Base-by-base conservation (phyloP, 192 early-diverging fungal species). In the Ambispora gerdemannii region DNA sequence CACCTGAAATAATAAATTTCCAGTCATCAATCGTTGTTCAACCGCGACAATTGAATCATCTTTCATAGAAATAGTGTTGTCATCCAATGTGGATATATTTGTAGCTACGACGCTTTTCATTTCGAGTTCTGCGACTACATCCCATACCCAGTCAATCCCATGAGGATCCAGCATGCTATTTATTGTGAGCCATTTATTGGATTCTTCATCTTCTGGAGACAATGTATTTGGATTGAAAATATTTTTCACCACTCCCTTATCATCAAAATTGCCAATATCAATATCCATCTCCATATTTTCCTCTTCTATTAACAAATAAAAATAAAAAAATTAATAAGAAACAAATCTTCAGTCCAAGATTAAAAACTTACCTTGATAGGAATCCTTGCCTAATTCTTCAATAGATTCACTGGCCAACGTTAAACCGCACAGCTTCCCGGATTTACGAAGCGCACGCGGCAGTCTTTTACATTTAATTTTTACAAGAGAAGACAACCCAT, bases 111-210 rank as follows among this genome's bases (percentile, higher is more conserved):
- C 58, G 6, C 64, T 71, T 3, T 61, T 61, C 27, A 81, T 63
- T 51, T 71, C 31, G 20, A 81, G 43, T n/a, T 74, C 66, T 28
- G 47, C 70, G n/a, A 81, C 58, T 0, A 77, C 72, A 0, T 60
- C 56, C 80, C 80, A 81, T 50, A 81, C 70, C 80, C 80, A 81
- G 35, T 79, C 80, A 53, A 81, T 62, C 8, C 51, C 69, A 8
- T 73, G 60, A 43, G 74, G 72, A 32, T 78, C 58, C 15, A 60
- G 32, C 13, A 59, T 47, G 36, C 70, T 32, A 19, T 55, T 0
- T n/a, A 59, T 25, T 36, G 38, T 67, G n/a, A 25, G 35, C 3
- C 63, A 66, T 7, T 56, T 11, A 55, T 58, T n/a, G 38, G 4
- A 19, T 28, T 56, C 1, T 32, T n/a, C 30, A 55, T n/a, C 15